Base-by-base conservation (phyloP, 1,284 basidiomycete genomes). In the Trichosporon inkin region DNA sequence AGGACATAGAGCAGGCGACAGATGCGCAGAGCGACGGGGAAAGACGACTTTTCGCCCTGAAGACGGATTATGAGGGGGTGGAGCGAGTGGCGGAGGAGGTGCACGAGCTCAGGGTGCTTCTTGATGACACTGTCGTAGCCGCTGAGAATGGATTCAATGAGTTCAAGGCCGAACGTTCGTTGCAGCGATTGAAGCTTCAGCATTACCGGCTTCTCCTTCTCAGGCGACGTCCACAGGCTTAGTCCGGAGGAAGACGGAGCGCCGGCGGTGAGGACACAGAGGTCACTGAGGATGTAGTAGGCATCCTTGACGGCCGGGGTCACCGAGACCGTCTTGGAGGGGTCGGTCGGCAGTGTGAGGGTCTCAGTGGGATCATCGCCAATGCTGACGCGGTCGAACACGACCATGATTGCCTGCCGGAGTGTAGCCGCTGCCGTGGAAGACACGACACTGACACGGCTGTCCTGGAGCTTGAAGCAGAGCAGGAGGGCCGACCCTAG, bases 391-490 rank as follows among this genome's bases (percentile, higher is more conserved):
- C 96, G 94, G 79, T 99, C 95, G 54, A 98, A 91, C 13, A 98
- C 88, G 67, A 96, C 90, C 93, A 99, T 98, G 57, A 99, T 91
- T 1, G 96, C 84, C 75, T 98, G 95, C 1, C 95, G 88, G 7
- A 99, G 83, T 0, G 94, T 98, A 0, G 96, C 95, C 0, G 94
- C 94, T 0, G 95, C 96, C 1, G 95, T 99, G 0, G 92, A 96
- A 3, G 92, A 95, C 6, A 99, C 95, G 32, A 98, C 95, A 0
- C 90, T 89, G 22, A 96, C 96, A 62, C 90, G 86, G 6, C 91
- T 94, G 66, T 98, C 94, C 77, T 97, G 94, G 22, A 98, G 80
- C 75, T 86, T 91, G 82, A 98, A 97, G 71, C 93, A 97, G 10
- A 97, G 80, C 32, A 96, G 80, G 0, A 99, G 82, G 0, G 92